A percentile compares a stretch with the other conserved stretches of the same genome.
phyloP scores from a whole-genome alignment of 1,284 basidiomycete genomes.

The Psilocybe mexicana region DNA sequence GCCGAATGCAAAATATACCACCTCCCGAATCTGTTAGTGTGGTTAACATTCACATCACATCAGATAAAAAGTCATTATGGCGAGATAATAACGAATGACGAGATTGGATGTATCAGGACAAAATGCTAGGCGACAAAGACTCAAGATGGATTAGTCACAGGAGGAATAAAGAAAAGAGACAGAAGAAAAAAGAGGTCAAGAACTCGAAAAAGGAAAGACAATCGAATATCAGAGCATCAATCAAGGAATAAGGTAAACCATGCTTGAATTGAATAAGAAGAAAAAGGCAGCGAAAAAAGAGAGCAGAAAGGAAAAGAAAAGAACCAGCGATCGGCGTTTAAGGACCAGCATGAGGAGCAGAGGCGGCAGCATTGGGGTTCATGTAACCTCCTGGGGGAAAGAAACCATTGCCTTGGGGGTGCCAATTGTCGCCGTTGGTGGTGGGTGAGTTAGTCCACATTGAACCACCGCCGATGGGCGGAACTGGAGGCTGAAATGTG shows the following conservation, averaged over 20 bases:
- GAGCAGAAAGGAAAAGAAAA: background rate
- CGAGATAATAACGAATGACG: constrained; percentile 7
- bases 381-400: constrained; percentile 45
- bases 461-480: constrained; percentile 28
- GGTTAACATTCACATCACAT: background rate
- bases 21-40: too few species aligned
- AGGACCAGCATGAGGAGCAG: constrained; percentile 53
- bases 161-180: constrained; percentile 4
- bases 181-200: background rate
- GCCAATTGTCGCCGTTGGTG: constrained; percentile 46
- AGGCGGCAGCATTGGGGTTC: constrained; percentile 40
- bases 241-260: constrained; percentile 6
- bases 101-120: constrained; percentile 10
- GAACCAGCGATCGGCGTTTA: constrained; percentile 17
- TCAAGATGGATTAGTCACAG: constrained; percentile 17
- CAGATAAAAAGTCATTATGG: background rate
- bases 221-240: constrained; percentile 2
- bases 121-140: constrained; percentile 13
- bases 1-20: too few species aligned
- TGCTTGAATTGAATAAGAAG: constrained; percentile 1
- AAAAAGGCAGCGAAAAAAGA: background rate
- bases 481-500: constrained; percentile 15
- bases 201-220: constrained; percentile 5
- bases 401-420: constrained; percentile 42
- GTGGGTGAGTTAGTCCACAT: constrained; percentile 42